Conservation (phyloP, 177 flowering plant genomes). For the Tripterygium wilfordii region DNA sequence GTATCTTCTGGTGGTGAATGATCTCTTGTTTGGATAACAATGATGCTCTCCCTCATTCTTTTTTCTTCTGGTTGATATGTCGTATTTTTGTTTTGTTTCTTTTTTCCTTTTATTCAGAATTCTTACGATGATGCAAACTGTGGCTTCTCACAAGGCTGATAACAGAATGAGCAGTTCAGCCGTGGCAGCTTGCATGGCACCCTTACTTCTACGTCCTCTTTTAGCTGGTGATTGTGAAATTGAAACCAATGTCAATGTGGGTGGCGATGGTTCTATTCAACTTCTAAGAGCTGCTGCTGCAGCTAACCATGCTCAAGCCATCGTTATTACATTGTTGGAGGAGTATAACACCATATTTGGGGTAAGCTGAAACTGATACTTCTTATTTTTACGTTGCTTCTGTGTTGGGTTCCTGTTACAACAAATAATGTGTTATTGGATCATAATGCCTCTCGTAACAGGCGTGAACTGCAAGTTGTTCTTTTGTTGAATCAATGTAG, state of each 20-base stretch:
- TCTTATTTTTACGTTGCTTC: background rate
- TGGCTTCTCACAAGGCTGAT: constrained; percentile 69
- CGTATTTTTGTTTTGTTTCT: too few species aligned
- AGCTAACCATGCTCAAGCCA: constrained; percentile 99
- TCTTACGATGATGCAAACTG: constrained; percentile 88
- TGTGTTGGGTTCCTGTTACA: background rate
- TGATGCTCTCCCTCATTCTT: too few species aligned
- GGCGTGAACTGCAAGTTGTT: too few species aligned
- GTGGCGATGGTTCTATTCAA: constrained; percentile 87
- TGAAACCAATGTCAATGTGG: constrained; percentile 68
- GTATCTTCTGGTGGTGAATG: too few species aligned
- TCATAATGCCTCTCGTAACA: background rate
- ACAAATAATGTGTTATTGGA: background rate
- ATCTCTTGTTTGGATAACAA: too few species aligned
- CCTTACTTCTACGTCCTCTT: constrained; percentile 95
- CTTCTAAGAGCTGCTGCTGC: constrained; percentile 98
- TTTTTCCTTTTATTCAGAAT: constrained; percentile 46
- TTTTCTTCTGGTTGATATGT: too few species aligned
- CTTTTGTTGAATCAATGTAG: too few species aligned
- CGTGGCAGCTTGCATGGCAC: constrained; percentile 99
- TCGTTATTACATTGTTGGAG: constrained; percentile 76
- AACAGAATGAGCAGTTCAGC: constrained; percentile 93
- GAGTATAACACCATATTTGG: constrained; percentile 80
- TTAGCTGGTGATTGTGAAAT: constrained; percentile 91
- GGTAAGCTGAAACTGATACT: constrained; percentile 35